Base-by-base conservation (phyloP, 75 land plant genomes). In the Pinus taeda region DNA sequence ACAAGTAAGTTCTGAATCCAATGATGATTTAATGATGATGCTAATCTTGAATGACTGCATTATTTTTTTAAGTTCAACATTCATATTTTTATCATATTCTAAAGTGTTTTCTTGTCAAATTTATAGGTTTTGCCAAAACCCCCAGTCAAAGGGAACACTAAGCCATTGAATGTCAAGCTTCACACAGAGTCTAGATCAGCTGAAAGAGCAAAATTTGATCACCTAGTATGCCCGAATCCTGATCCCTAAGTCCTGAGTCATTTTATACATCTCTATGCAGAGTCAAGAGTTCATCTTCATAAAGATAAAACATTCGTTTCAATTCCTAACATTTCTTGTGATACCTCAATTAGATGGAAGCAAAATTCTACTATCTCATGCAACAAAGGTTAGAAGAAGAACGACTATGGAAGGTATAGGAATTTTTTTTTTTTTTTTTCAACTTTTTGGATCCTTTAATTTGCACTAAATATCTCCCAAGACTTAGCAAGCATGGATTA, bases 331-430 rank as follows among this genome's bases (percentile, higher is more conserved):
- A 9, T 69, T 69, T 66, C n/a, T 66, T 66, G 6, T 66, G 37
- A 17, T 13, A 18, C 29, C 18, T n/a, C 17, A 11, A 45, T 21
- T 74, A 94, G 97, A 83, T 94, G 69, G 85, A 91, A 37, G 83
- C 79, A 56, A 91, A 93, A 83, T 14, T 84, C 9, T 58, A 75
- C 56, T 74, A 83, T 3, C 56, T 82, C 56, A 87, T 93, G 67
- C 65, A 82, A 60, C 89, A 85, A 30, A 87, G 80, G 74, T 60
- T 78, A 75, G 83, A 84, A 76, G 77, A 80, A 59, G 92, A 93
- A 80, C 87, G 75, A 70, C 61, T 85, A 42, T 80, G 77, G 36
- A 91, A 88, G 93, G 98, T 93, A 60, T 4, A 66, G n/a, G n/a
- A n/a, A n/a, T n/a, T n/a, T n/a, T n/a, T 67, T 8, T 72, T 57